Percentiles rank a stretch among this genome's conserved stretches.
Conservation (phyloP, 257 asterid genomes). For the Nicotiana tabacum region DNA sequence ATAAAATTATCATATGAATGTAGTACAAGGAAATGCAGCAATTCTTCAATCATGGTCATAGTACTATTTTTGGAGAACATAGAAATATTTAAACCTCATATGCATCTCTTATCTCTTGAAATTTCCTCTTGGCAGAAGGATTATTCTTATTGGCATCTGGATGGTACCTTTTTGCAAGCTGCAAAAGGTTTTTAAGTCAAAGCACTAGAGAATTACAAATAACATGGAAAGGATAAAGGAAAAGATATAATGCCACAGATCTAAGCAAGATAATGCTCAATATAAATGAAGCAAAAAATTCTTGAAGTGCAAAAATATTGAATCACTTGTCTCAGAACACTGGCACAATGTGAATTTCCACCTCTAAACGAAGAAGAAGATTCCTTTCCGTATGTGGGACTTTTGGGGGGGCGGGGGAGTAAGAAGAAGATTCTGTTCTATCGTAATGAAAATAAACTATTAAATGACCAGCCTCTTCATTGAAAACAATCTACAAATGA, state of each 20-base stretch:
- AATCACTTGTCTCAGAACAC: not conserved
- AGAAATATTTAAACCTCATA: slow-evolving; percentile 63
- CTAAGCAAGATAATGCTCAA: not conserved
- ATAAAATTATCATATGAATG: slow-evolving; percentile 13
- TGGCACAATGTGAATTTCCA: not conserved
- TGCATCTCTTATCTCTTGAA: slow-evolving; percentile 96
- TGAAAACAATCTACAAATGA: not conserved
- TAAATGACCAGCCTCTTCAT: not conserved
- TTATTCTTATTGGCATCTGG: slow-evolving; percentile 90
- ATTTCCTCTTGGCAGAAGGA: slow-evolving; percentile 78
- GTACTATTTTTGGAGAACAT: slow-evolving; percentile 12
- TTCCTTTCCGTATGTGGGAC: not conserved
- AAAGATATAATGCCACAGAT: not conserved
- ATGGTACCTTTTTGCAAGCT: slow-evolving; percentile 95
- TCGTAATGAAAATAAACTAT: not conserved
- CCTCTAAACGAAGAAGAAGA: not conserved
- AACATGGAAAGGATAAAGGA: not conserved
- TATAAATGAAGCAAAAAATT: not conserved
- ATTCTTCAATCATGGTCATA: slow-evolving; percentile 14
- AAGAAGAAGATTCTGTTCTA: not conserved
- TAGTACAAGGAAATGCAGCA: slow-evolving; percentile 15
- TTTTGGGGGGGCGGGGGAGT: too few species aligned
- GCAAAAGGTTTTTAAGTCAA: slow-evolving; percentile 16
- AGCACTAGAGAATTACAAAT: not conserved
- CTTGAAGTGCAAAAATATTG: not conserved